Conservation (phyloP, 129 eudicot species). For the Ambrosia artemisiifolia region DNA sequence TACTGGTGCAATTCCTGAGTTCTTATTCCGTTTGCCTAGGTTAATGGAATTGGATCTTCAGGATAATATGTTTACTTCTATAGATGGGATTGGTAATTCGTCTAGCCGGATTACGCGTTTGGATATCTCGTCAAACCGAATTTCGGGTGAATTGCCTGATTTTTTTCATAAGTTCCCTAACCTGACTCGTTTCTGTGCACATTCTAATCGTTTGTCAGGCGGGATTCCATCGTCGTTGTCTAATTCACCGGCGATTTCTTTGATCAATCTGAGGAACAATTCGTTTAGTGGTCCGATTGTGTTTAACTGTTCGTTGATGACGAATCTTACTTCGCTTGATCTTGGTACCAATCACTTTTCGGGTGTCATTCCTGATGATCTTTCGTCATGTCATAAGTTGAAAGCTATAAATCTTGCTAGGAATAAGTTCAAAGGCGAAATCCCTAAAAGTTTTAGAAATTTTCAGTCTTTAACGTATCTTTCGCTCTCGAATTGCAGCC, state of each 20-base stretch:
- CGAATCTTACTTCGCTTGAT: constrained; percentile 47
- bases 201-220: constrained; percentile 48
- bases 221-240: constrained; percentile 41
- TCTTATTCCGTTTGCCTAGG: constrained; percentile 32
- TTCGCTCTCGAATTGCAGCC: constrained; percentile 54
- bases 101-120: constrained; percentile 29
- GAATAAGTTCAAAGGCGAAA: constrained; percentile 42
- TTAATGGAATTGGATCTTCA: constrained; percentile 38
- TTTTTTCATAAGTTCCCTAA: constrained; percentile 34
- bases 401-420: constrained; percentile 49
- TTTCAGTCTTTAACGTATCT: constrained; percentile 46
- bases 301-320: constrained; percentile 59
- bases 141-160: constrained; percentile 57
- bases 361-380: constrained; percentile 44
- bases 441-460: constrained; percentile 53
- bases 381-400: constrained; percentile 39
- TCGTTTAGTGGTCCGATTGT: constrained; percentile 39
- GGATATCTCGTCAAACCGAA: constrained; percentile 44
- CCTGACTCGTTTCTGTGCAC: constrained; percentile 43
- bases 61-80: constrained; percentile 38
- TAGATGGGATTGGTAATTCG: constrained; percentile 36
- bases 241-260: constrained; percentile 36
- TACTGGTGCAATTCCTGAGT: constrained; percentile 43
- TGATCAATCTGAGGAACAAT: constrained; percentile 48
- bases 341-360: constrained; percentile 45